Evolutionary conservation across 108 stramenopile genomes (phyloP), one percentile per base, ranked within the genome.

Genomic region (Cyclotella atomus): DNA sequence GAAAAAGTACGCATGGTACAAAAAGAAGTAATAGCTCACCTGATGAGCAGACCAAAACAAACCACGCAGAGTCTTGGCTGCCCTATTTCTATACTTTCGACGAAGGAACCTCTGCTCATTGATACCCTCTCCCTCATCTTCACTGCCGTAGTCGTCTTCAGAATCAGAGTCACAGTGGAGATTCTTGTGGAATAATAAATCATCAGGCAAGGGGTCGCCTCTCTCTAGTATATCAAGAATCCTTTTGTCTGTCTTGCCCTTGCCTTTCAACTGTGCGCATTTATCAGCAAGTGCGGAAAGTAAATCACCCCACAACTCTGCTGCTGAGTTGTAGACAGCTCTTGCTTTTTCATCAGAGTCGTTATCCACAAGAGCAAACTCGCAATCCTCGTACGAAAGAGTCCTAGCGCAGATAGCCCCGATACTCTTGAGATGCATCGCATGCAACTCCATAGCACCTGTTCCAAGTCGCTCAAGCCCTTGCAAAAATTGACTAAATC

Each of bases 361-460:
- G 54, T 75, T 79, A 27, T 73, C 76, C 7, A 88, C 79, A 17
- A 88, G 73, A 68, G 88, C 83, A 60, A 91, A 91, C 16, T 77
- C 76, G 68, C 87, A 87, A 20, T 74, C 77, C 21, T 81, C 63
- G 65, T 87, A 91, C 14, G 85, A 87, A 9, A 91, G 86, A 7
- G 87, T 75, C 16, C 90, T 77, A 32, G 84, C 85, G 4, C 71
- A 56, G 17, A 87, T 70, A 6, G 71, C 74, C 21, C 90, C 90
- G 8, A 59, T 55, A n/a, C 75, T 68, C 68, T 91, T 91, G 23
- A 91, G 66, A 70, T 91, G 78, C 83, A 91, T 85, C 23, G 90
- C 85, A 24, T 89, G 83, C 54, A 63, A 41, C 71, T 90, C 89
- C 85, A 90, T 87, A 3, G 88, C 87, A 15, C 89, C 89, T 1